Evolutionary conservation across 345 rosid genomes (phyloP).

Genomic region (Gossypioides kirkii): DNA sequence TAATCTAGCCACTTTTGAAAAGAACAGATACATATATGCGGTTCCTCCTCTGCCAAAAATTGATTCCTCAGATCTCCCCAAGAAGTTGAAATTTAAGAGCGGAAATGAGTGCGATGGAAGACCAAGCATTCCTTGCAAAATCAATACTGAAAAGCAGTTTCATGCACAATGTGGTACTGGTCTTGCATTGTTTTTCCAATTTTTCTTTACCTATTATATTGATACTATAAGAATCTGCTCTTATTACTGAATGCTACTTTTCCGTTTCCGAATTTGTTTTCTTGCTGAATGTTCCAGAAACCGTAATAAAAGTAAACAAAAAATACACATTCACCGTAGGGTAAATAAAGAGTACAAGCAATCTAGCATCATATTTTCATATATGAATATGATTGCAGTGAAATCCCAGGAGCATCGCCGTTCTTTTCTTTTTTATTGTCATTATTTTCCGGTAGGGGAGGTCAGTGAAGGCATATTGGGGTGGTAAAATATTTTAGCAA

Average conservation of each 20-base stretch:
- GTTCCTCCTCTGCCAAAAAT: constrained; percentile 50
- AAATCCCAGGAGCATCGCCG: background rate
- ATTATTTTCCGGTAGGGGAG: background rate
- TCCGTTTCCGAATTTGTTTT: background rate
- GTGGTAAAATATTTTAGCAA: background rate
- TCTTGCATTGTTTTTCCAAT: background rate
- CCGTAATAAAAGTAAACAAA: background rate
- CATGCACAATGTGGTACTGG: constrained; percentile 30
- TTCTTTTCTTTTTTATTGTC: background rate
- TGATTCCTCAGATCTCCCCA: constrained; percentile 22
- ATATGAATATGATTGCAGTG: background rate
- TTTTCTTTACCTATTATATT: background rate
- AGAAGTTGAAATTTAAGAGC: constrained; percentile 32
- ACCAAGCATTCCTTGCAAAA: constrained; percentile 26
- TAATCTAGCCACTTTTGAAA: constrained; percentile 20
- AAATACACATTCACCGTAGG: background rate
- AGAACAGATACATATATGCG: constrained; percentile 26
- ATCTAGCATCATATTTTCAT: background rate
- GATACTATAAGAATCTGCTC: background rate
- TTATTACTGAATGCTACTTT: background rate
- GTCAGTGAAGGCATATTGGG: background rate
- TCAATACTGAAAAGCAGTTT: constrained; percentile 17
- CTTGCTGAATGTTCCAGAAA: background rate
- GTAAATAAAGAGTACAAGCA: background rate
- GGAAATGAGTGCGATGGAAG: constrained; percentile 29